Conservation (phyloP, 208 protist genomes). For the Crithidia expoeki region DNA sequence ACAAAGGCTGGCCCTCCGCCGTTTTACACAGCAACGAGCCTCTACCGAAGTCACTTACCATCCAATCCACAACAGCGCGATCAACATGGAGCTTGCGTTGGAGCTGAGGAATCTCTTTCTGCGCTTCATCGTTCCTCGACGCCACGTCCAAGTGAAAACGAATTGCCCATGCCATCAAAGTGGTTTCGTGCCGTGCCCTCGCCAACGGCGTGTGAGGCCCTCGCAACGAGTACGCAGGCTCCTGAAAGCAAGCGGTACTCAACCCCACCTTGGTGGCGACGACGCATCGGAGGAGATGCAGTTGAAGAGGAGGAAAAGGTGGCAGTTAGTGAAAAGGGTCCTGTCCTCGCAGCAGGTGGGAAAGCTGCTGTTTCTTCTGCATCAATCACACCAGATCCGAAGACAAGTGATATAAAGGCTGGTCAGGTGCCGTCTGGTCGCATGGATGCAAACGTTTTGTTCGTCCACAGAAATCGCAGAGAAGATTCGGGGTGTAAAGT, state of each 20-base stretch:
- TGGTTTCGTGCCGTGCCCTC: constrained; percentile 4
- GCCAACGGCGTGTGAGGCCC: background rate
- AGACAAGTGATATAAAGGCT: too few relatives aligned
- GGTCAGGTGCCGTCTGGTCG: too few relatives aligned
- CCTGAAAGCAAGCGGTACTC: background rate
- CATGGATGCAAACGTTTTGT: too few relatives aligned
- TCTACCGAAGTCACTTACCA: constrained; percentile 15
- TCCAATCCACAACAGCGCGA: background rate
- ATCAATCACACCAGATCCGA: too few relatives aligned
- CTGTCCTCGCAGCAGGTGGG: background rate
- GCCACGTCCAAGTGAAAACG: background rate
- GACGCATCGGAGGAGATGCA: background rate
- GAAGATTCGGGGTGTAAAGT: too few relatives aligned
- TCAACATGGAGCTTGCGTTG: too few relatives aligned
- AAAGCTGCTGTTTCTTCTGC: background rate
- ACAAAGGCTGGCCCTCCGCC: background rate
- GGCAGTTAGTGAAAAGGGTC: background rate
- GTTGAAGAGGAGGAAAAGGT: background rate
- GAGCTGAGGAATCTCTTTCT: too few relatives aligned
- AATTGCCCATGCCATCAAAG: background rate
- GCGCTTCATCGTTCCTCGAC: background rate
- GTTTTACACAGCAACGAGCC: constrained; percentile 8
- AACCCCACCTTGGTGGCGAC: constrained; percentile 19
- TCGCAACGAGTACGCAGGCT: background rate
- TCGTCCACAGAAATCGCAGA: too few relatives aligned